phyloP scores from a whole-genome alignment of 768 basidiomycete species.

The Roridomyces roridus region DNA sequence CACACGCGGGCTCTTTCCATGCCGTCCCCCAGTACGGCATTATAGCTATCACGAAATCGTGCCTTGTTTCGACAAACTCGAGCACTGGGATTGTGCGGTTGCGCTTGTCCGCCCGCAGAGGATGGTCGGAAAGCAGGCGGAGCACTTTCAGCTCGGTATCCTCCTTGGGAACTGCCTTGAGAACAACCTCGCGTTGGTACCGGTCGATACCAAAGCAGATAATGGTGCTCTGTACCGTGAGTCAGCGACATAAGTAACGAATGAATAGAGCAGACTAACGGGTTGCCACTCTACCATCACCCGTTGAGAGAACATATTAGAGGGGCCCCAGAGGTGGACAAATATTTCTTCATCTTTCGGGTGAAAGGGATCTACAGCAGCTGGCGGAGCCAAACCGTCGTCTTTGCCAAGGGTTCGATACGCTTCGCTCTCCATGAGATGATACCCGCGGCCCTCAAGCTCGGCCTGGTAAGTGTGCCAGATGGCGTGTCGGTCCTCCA shows the following conservation, averaged over 20 bases:
- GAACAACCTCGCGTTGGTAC: background rate
- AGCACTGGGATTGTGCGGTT: background rate
- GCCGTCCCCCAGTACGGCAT: background rate
- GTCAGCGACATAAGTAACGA: background rate
- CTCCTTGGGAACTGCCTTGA: background rate
- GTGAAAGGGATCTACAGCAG: background rate
- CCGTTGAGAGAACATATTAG: background rate
- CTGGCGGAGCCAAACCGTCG: background rate
- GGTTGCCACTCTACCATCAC: background rate
- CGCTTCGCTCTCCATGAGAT: background rate
- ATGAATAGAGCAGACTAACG: background rate
- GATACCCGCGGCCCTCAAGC: no score
- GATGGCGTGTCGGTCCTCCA: no score
- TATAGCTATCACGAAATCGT: background rate
- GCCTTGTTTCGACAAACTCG: background rate
- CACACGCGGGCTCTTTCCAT: background rate
- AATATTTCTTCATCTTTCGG: background rate
- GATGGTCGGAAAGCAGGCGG: background rate
- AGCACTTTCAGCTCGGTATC: background rate
- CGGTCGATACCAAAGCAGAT: background rate
- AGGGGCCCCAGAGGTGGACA: background rate
- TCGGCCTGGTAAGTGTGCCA: no score
- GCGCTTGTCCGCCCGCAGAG: background rate
- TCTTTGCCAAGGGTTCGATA: background rate
- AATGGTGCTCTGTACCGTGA: background rate